A percentile compares a stretch with the other conserved stretches of the same genome.
phyloP scores from a whole-genome alignment of 2,329 filamentous ascomycete genomes.

The Trichocomaceae sp. region DNA sequence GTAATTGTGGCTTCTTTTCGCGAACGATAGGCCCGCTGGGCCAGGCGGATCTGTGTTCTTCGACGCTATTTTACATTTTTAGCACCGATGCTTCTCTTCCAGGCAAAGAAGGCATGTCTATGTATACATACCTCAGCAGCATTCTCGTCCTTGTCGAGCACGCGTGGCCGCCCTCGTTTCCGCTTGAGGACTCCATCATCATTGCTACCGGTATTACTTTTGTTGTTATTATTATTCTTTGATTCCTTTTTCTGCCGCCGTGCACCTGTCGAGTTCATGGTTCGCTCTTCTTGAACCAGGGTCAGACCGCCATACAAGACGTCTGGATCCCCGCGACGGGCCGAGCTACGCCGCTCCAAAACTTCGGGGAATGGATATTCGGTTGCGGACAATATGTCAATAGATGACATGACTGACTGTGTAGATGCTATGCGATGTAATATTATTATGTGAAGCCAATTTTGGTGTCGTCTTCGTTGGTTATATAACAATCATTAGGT shows the following conservation, averaged over 20 bases:
- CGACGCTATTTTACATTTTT: conserved; percentile 51
- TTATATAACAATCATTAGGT: too few relatives aligned
- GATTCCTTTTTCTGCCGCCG: background rate
- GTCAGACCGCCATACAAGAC: conserved; percentile 9
- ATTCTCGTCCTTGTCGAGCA: conserved; percentile 71
- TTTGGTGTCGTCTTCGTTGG: too few relatives aligned
- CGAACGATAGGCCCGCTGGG: conserved; percentile 75
- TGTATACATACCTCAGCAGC: conserved; percentile 63
- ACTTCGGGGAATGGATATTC: conserved; percentile 9
- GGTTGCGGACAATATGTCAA: conserved; percentile 8
- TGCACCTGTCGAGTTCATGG: background rate
- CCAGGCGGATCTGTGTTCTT: conserved; percentile 77
- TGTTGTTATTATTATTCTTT: background rate
- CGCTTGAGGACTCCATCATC: conserved; percentile 29
- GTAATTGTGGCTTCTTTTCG: conserved; percentile 77
- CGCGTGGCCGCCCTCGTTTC: conserved; percentile 64
- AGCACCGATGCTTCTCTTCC: background rate
- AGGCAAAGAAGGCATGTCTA: conserved; percentile 21
- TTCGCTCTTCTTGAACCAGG: background rate
- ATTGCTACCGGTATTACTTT: background rate
- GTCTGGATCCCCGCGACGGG: background rate
- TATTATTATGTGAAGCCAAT: too few relatives aligned
- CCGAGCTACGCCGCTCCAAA: background rate
- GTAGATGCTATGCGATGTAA: too few relatives aligned
- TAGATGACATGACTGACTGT: background rate